Conservation (phyloP, 805 yeast species). For the Suhomyces faveliae region DNA sequence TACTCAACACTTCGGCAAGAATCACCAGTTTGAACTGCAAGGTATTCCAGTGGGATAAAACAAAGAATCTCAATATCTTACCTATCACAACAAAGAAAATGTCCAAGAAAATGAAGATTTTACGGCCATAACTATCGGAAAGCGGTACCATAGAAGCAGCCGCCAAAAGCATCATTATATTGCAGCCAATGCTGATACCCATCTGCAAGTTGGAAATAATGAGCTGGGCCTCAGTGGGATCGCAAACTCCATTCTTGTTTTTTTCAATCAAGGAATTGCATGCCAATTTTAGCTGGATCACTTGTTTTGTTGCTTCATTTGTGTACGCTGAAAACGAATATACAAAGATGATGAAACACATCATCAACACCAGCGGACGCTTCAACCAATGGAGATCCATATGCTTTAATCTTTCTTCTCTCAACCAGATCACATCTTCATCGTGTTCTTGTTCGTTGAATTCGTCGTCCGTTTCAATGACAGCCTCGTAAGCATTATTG, state of each 20-base stretch:
- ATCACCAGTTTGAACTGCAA: slow-evolving; percentile 2
- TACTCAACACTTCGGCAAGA: not conserved
- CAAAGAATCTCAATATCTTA: not conserved
- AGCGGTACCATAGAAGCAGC: slow-evolving; percentile 9
- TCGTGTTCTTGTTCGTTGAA: slow-evolving; percentile 31
- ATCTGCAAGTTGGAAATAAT: slow-evolving; percentile 9
- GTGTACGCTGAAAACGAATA: slow-evolving; percentile 41
- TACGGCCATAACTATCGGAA: slow-evolving; percentile 11
- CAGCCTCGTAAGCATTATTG: slow-evolving; percentile 40
- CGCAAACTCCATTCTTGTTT: slow-evolving; percentile 7
- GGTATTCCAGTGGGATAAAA: not conserved
- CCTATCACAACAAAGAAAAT: not conserved
- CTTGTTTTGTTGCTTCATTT: slow-evolving; percentile 42
- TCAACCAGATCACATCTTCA: slow-evolving; percentile 45
- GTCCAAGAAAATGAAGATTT: slow-evolving; percentile 5
- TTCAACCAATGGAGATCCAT: slow-evolving; percentile 49
- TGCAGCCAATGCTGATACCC: not conserved
- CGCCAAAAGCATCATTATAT: slow-evolving; percentile 5
- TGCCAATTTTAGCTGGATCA: slow-evolving; percentile 30
- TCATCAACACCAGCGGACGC: slow-evolving; percentile 55
- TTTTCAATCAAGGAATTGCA: slow-evolving; percentile 22
- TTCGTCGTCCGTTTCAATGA: slow-evolving; percentile 35
- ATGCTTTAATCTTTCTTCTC: slow-evolving; percentile 47
- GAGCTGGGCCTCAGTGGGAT: slow-evolving; percentile 9
- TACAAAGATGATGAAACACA: slow-evolving; percentile 43